Evolutionary conservation across 306 rosid genomes (phyloP).

Genomic region (cucumber (Cucumis sativus)): Cucumber_9930_V3 NC_026661.2:3073501-3074000

Average conservation of each 20-base stretch:
- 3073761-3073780: not conserved
- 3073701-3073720: not conserved
- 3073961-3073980: not conserved
- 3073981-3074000: not conserved
- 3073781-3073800: not conserved
- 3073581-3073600: not conserved
- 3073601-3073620: not conserved
- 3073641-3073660: not conserved
- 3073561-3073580: not conserved
- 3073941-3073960: not conserved
- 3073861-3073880: not conserved
- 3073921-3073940: not conserved
- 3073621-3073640: not conserved
- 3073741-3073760: not conserved
- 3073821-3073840: not conserved
- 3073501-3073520: no score
- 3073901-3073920: not conserved
- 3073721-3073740: not conserved
- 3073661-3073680: not conserved
- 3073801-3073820: not conserved
- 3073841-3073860: not conserved
- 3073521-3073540: not conserved
- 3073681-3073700: not conserved
- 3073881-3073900: not conserved
- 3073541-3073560: not conserved